Conservation (phyloP, 1,284 basidiomycete genomes). For the Veloboletus limbatus region DNA sequence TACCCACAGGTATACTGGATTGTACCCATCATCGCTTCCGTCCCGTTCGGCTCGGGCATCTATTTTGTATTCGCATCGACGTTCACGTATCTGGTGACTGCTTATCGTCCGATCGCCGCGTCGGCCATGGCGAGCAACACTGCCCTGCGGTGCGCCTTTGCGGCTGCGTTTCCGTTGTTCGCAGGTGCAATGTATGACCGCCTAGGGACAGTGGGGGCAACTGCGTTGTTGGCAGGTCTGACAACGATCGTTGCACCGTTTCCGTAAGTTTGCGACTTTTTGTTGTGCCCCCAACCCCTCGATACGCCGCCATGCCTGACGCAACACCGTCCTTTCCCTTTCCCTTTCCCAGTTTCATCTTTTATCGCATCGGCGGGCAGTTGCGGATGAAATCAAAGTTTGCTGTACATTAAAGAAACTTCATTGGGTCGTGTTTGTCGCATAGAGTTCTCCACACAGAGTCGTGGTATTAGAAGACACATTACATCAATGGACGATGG, state of each 20-base stretch:
- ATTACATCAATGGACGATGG: no score
- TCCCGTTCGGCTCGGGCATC: conserved; percentile 59
- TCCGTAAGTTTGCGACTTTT: no score
- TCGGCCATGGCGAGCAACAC: conserved; percentile 76
- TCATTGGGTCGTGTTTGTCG: no score
- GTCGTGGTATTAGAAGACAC: no score
- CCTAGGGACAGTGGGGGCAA: conserved; percentile 73
- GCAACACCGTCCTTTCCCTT: no score
- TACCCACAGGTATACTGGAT: conserved; percentile 72
- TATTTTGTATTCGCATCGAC: conserved; percentile 65
- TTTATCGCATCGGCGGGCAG: no score
- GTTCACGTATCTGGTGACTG: conserved; percentile 70
- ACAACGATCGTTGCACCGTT: conserved; percentile 67
- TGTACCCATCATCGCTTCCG: conserved; percentile 59
- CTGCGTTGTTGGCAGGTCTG: conserved; percentile 72
- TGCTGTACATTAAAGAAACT: no score
- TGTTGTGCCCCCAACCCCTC: no score
- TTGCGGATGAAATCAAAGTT: no score
- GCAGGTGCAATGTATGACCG: conserved; percentile 54
- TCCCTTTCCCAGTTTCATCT: no score
- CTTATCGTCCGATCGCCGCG: conserved; percentile 77
- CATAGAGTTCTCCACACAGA: no score
- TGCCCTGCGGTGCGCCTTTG: conserved; percentile 63
- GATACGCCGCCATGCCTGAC: no score
- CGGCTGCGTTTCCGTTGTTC: conserved; percentile 73